phyloP scores from a whole-genome alignment of 2,329 filamentous ascomycete species.

The Cladobotryum mycophilum region DNA sequence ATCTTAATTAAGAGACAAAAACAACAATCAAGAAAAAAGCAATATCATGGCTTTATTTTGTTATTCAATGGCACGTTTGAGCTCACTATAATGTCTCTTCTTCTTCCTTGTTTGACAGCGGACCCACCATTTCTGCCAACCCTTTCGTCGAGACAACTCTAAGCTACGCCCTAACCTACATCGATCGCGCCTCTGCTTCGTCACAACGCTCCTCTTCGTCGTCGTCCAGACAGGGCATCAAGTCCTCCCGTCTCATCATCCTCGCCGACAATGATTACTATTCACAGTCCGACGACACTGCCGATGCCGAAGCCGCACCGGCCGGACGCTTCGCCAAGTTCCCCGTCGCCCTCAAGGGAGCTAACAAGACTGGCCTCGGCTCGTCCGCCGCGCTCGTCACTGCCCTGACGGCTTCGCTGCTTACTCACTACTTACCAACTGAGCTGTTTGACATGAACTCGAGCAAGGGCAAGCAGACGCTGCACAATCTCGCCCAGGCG shows the following conservation, averaged over 20 bases:
- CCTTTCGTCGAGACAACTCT: slow-evolving; percentile 90
- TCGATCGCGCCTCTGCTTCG: slow-evolving; percentile 40
- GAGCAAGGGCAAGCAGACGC: slow-evolving; percentile 47
- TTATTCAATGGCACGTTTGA: not conserved
- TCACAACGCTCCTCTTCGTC: slow-evolving; percentile 26
- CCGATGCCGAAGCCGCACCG: slow-evolving; percentile 11
- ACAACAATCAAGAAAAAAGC: no score
- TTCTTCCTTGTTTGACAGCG: slow-evolving; percentile 28
- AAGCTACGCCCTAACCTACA: slow-evolving; percentile 80
- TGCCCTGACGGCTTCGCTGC: slow-evolving; percentile 68
- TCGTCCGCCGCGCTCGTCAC: slow-evolving; percentile 94
- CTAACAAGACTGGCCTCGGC: slow-evolving; percentile 93
- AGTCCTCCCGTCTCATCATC: slow-evolving; percentile 71
- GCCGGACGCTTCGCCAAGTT: slow-evolving; percentile 67
- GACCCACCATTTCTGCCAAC: slow-evolving; percentile 50
- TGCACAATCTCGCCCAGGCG: slow-evolving; percentile 92
- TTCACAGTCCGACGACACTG: slow-evolving; percentile 48
- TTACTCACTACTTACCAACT: slow-evolving; percentile 65
- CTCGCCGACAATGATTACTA: slow-evolving; percentile 97
- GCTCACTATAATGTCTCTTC: not conserved
- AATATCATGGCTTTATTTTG: not conserved
- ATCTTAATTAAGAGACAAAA: no score
- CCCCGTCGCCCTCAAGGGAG: slow-evolving; percentile 64
- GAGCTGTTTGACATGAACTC: slow-evolving; percentile 51
- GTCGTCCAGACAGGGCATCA: slow-evolving; percentile 35